Evolutionary conservation across 768 basidiomycete genomes (phyloP).

Genomic region (Grammothele lineata): DNA sequence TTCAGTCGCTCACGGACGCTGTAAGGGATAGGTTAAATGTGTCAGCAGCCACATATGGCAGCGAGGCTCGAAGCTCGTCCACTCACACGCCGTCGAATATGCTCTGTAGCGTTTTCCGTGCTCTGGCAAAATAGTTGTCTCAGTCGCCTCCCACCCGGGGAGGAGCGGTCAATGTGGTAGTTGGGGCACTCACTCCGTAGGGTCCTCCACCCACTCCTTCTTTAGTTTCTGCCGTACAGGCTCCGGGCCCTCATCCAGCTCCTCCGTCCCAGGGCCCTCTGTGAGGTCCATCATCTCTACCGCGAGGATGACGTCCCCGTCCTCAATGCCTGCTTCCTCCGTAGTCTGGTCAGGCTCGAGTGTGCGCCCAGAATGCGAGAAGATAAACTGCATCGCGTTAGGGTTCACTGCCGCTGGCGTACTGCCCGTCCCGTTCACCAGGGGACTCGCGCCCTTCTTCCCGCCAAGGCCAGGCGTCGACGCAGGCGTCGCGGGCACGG

Average conservation of each 20-base stretch:
- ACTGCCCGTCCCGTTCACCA: conserved; percentile 43
- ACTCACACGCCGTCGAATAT: conserved; percentile 85
- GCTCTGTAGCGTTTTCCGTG: conserved; percentile 69
- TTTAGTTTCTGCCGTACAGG: conserved; percentile 64
- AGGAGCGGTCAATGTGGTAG: too few species aligned
- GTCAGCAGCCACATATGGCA: background rate
- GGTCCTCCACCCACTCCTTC: conserved; percentile 80
- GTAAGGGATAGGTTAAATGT: background rate
- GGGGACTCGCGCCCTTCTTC: conserved; percentile 41
- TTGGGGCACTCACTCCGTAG: conserved; percentile 59
- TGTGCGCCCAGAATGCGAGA: conserved; percentile 76
- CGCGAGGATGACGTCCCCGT: conserved; percentile 84
- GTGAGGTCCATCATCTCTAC: conserved; percentile 91
- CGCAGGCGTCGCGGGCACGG: conserved; percentile 1
- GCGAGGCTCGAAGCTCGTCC: background rate
- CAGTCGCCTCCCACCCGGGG: too few species aligned
- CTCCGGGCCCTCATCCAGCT: conserved; percentile 59
- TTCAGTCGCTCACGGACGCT: conserved; percentile 86
- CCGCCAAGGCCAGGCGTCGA: conserved; percentile 23
- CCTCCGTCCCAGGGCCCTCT: conserved; percentile 56
- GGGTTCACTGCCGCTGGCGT: conserved; percentile 28
- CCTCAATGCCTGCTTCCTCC: conserved; percentile 84
- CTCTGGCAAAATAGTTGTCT: conserved; percentile 43
- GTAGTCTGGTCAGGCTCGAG: conserved; percentile 82
- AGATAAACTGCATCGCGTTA: conserved; percentile 69